phyloP scores from a whole-genome alignment of 805 yeast genomes.

The Allodekkera sacchari region DNA sequence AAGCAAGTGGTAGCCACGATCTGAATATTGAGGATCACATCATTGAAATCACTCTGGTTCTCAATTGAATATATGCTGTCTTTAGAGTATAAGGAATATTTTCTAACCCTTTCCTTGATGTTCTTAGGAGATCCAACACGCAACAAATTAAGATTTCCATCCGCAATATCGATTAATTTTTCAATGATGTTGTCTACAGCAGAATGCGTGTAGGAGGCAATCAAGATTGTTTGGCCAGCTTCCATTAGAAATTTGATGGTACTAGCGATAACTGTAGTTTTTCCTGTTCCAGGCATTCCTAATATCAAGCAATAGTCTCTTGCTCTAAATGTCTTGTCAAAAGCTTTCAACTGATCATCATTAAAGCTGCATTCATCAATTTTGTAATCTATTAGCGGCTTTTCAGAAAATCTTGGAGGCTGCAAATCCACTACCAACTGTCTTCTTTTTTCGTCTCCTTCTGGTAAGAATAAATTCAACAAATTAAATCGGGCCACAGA shows the following conservation, averaged over 20 bases:
- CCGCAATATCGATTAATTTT: constrained; percentile 37
- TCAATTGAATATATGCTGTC: constrained; percentile 17
- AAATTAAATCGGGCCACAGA: constrained; percentile 71
- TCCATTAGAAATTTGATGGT: constrained; percentile 54
- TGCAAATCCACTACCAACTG: constrained; percentile 45
- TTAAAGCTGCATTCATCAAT: constrained; percentile 37
- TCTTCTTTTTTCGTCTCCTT: constrained; percentile 36
- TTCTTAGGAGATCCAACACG: constrained; percentile 57
- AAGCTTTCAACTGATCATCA: constrained; percentile 61
- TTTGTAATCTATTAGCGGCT: constrained; percentile 7
- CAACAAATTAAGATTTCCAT: constrained; percentile 34
- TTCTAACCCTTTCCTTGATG: constrained; percentile 54
- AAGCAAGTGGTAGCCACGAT: constrained; percentile 88
- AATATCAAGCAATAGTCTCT: constrained; percentile 72
- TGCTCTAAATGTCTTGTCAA: constrained; percentile 54
- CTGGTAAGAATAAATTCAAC: constrained; percentile 51
- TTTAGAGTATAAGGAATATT: constrained; percentile 40
- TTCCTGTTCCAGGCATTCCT: constrained; percentile 99
- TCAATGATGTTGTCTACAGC: constrained; percentile 90
- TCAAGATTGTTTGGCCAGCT: constrained; percentile 56
- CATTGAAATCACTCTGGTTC: constrained; percentile 37
- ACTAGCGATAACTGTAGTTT: constrained; percentile 82
- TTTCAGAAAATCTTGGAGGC: constrained; percentile 33
- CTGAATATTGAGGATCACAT: constrained; percentile 44
- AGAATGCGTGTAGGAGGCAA: constrained; percentile 87